Percentiles rank a stretch among this genome's conserved stretches.
These are phyloP conservation scores for Suillus spraguei DNA, from an alignment of 768 basidiomycete genomes.

Conservation along the genomic window DNA sequence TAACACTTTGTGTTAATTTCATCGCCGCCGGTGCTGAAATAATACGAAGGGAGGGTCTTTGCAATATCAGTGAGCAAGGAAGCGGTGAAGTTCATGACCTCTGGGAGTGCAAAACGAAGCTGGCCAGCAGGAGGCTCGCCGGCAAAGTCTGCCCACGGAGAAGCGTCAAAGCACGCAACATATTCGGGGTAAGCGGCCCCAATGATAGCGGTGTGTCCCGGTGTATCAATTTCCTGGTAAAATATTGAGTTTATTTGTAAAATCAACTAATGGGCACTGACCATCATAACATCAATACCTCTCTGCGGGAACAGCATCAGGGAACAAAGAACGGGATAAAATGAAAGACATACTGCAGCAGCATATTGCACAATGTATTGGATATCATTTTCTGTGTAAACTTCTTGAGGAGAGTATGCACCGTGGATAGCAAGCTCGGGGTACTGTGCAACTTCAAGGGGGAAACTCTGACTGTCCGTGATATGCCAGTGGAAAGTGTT, in stretches of 20 bases:
- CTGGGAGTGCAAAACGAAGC: conserved; percentile 61
- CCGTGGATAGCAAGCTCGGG: conserved; percentile 45
- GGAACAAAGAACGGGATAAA: background rate
- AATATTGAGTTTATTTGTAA: background rate
- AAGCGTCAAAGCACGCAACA: conserved; percentile 58
- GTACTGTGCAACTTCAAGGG: conserved; percentile 41
- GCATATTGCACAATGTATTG: conserved; percentile 63
- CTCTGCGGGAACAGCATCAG: conserved; percentile 36
- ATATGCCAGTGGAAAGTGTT: conserved; percentile 53
- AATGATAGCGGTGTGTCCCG: conserved; percentile 73
- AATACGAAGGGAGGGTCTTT: conserved; percentile 48
- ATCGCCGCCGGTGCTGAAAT: conserved; percentile 79
- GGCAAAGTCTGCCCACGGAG: conserved; percentile 59
- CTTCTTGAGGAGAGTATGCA: conserved; percentile 38
- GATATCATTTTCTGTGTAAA: conserved; percentile 49
- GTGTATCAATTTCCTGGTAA: conserved; percentile 69
- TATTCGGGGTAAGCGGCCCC: conserved; percentile 64
- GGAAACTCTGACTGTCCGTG: conserved; percentile 55
- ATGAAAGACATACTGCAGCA: conserved; percentile 52
- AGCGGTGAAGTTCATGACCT: conserved; percentile 55
- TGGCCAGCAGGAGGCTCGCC: conserved; percentile 77
- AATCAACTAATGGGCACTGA: conserved; percentile 15
- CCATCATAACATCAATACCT: conserved; percentile 66
- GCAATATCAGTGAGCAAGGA: conserved; percentile 53
- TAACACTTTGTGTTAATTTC: conserved; percentile 72